Evolutionary conservation across 1,284 basidiomycete species (phyloP).

Genomic region (Pyrrhoderma noxium): DNA sequence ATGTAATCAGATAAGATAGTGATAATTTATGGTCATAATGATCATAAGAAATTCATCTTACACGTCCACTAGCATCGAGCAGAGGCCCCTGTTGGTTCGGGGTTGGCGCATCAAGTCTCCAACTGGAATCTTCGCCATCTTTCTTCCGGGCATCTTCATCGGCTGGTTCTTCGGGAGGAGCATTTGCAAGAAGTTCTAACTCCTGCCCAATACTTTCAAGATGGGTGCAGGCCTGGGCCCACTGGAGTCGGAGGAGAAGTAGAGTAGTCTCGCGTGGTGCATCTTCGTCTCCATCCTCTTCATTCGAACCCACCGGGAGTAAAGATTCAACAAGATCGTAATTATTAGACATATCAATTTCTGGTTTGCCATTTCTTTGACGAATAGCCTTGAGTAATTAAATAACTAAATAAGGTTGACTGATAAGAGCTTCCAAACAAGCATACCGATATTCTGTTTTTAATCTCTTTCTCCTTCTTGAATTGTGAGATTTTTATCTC

Average conservation of each 20-base stretch:
- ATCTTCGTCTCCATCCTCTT: constrained; percentile 57
- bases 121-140: constrained; percentile 43
- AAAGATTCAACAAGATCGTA: constrained; percentile 58
- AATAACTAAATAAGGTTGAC: too few species aligned
- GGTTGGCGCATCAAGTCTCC: constrained; percentile 66
- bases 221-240: constrained; percentile 63
- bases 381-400: neutral
- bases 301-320: constrained; percentile 41
- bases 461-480: constrained; percentile 75
- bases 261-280: constrained; percentile 59
- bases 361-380: constrained; percentile 39
- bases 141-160: constrained; percentile 27
- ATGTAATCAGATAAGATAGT: neutral
- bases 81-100: constrained; percentile 56
- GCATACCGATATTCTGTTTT: constrained; percentile 39
- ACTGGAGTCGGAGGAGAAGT: constrained; percentile 67
- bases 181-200: constrained; percentile 58
- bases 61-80: constrained; percentile 70
- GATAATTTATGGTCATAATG: too few species aligned
- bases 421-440: too few species aligned
- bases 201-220: constrained; percentile 70
- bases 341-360: constrained; percentile 37
- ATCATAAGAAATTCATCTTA: constrained; percentile 28
- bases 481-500: constrained; percentile 87
- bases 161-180: constrained; percentile 35